Percentiles rank a stretch among this genome's conserved stretches.
Evolutionary conservation across 1,284 basidiomycete species (phyloP).

Genomic region (Fomitopsis palustris): DNA sequence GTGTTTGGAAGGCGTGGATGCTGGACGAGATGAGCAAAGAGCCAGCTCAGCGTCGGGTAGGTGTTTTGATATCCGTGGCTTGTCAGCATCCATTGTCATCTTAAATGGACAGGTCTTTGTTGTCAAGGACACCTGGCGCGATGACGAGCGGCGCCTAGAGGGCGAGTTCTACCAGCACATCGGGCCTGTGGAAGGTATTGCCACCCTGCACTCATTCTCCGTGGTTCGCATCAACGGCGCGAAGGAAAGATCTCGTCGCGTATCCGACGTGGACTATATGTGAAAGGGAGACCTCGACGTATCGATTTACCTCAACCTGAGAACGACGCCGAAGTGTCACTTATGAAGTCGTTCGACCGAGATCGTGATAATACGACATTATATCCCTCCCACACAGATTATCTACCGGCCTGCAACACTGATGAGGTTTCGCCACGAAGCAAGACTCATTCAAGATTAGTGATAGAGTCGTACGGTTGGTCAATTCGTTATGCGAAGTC

Average conservation of each 20-base stretch:
- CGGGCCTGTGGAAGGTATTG: not conserved
- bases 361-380: too few relatives aligned
- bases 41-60: not conserved
- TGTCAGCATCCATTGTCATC: not conserved
- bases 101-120: conserved; percentile 3
- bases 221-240: not conserved
- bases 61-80: not conserved
- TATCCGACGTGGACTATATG: too few relatives aligned
- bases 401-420: not conserved
- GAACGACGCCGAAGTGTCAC: too few relatives aligned
- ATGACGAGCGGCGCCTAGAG: conserved; percentile 7
- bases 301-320: too few relatives aligned
- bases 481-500: not conserved
- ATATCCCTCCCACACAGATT: too few relatives aligned
- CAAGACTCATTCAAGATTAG: not conserved
- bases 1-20: conserved; percentile 12
- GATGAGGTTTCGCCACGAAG: not conserved
- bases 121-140: conserved; percentile 10
- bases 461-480: not conserved
- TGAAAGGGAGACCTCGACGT: too few relatives aligned
- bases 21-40: conserved; percentile 5
- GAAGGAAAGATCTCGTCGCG: not conserved
- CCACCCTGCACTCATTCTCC: not conserved
- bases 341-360: too few relatives aligned
- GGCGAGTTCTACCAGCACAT: conserved; percentile 7